Base-by-base conservation (phyloP, 345 rosid species). In the Fremontodendron californicum region DNA sequence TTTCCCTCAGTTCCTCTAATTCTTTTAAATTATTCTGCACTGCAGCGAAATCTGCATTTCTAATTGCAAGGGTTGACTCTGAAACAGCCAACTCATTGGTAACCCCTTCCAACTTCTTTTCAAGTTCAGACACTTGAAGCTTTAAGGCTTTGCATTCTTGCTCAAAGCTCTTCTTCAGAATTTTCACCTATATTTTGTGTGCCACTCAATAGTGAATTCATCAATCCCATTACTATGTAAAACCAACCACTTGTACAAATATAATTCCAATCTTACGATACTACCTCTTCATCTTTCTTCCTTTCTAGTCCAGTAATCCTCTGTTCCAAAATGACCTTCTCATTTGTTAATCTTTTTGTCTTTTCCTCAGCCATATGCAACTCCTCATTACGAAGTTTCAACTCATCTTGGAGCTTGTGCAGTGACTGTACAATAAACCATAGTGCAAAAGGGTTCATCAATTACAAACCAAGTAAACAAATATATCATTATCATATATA, bases 1-100 rank as follows among this genome's bases (percentile, higher is more conserved):
- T 90, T 86, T 91, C 97, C 82, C 99, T 87, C 78, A 96, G 73
- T 39, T 96, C 99, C 78, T 93, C 98, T 35, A 96, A 81, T 73
- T 96, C 99, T 84, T 91, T 93, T 82, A 92, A 80, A 73, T 83
- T 91, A 82, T 81, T 91, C 78, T 92, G 91, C 80, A 90, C 67
- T 68, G 87, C 63, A 76, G 80, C 77, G 72, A 92, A 84, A 64
- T 93, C 92, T 35, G 87, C 76, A 71, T 85, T 85, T 85, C 82
- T 88, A 40, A 66, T 77, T 77, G 85, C 87, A 77, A 90, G 86
- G 54, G 85, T 84, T 57, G 94, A 87, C 82, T 91, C 82, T 51
- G 87, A 82, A 51, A 37, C 74, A 83, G 82, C 84, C 71, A 93
- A 86, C 31, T 93, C 89, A 79, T 83, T 86, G 69, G 81, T 80